Conservation (phyloP, 2,329 filamentous ascomycete genomes). For the Botrytis sinoallii region DNA sequence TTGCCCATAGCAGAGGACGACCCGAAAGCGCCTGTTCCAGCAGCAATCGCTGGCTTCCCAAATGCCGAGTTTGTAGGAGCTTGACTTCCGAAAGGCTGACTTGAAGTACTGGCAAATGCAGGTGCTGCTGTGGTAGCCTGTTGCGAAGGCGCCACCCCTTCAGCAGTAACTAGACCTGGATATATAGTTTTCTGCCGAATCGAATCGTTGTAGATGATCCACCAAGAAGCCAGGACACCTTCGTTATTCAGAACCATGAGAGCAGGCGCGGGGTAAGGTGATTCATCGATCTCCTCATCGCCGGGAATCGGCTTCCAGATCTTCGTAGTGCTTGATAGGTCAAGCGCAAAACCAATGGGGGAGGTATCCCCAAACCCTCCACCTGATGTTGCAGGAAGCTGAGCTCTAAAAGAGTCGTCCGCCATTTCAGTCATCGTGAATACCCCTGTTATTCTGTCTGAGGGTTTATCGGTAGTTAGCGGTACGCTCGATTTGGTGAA, state of each 20-base stretch:
- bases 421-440: constrained; percentile 72
- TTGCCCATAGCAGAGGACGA: constrained; percentile 29
- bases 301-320: constrained; percentile 74
- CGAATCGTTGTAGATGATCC: constrained; percentile 86
- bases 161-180: constrained; percentile 59
- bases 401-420: constrained; percentile 72
- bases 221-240: constrained; percentile 82
- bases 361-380: constrained; percentile 67
- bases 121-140: constrained; percentile 25
- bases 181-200: constrained; percentile 72
- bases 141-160: constrained; percentile 28
- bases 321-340: constrained; percentile 78
- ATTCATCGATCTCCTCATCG: constrained; percentile 71
- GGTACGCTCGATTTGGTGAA: constrained; percentile 70
- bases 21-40: constrained; percentile 39
- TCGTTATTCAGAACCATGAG: constrained; percentile 86
- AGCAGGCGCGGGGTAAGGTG: constrained; percentile 75
- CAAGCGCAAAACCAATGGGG: constrained; percentile 74
- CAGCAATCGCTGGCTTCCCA: constrained; percentile 30
- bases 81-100: constrained; percentile 20
- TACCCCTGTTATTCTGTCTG: constrained; percentile 58
- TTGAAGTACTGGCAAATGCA: constrained; percentile 33
- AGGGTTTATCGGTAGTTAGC: constrained; percentile 58
- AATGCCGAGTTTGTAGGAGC: constrained; percentile 35
- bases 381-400: constrained; percentile 62